These are phyloP conservation scores for Rhodotorula sp. DNA, from an alignment of 1,284 basidiomycete genomes.

Conservation along the genomic window DNA sequence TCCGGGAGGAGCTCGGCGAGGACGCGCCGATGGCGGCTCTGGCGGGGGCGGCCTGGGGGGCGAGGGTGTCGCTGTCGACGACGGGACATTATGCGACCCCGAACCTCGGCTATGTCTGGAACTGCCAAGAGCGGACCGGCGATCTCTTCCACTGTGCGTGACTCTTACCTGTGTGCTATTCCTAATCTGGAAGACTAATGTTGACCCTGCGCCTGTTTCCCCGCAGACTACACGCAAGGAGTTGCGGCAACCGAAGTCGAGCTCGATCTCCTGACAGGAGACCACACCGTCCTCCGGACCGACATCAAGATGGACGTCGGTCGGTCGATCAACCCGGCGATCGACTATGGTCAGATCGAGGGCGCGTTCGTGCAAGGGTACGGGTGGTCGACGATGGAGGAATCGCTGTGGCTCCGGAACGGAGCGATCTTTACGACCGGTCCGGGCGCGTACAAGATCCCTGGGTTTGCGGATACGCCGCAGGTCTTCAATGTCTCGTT, in stretches of 20 bases:
- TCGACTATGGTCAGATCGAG: slow-evolving; percentile 50
- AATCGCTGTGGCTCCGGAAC: slow-evolving; percentile 47
- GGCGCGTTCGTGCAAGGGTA: slow-evolving; percentile 35
- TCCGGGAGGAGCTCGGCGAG: slow-evolving; percentile 36
- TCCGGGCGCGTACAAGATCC: slow-evolving; percentile 47
- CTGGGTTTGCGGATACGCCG: slow-evolving; percentile 49
- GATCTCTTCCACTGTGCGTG: slow-evolving; percentile 46
- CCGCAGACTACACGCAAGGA: slow-evolving; percentile 37
- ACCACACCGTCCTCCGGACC: slow-evolving; percentile 44
- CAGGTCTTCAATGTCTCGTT: slow-evolving; percentile 47
- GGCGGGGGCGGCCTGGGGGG: slow-evolving; percentile 48
- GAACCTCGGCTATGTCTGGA: slow-evolving; percentile 49
- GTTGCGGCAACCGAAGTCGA: slow-evolving; percentile 48
- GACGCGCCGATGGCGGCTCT: slow-evolving; percentile 44
- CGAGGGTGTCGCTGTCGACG: slow-evolving; percentile 47
- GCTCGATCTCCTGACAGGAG: slow-evolving; percentile 49
- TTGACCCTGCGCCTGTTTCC: slow-evolving; percentile 2
- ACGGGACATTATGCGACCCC: slow-evolving; percentile 49
- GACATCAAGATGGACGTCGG: slow-evolving; percentile 49
- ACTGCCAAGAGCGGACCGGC: slow-evolving; percentile 29
- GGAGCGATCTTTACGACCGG: slow-evolving; percentile 48
- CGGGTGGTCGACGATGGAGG: slow-evolving; percentile 49
- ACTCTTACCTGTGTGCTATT: neutral
- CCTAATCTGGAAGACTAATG: accelerated
- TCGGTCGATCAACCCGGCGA: slow-evolving; percentile 48